Percentiles rank a stretch among this genome's conserved stretches.
Conservation (phyloP, 139 green algal species). For the Closterium sp. region DNA sequence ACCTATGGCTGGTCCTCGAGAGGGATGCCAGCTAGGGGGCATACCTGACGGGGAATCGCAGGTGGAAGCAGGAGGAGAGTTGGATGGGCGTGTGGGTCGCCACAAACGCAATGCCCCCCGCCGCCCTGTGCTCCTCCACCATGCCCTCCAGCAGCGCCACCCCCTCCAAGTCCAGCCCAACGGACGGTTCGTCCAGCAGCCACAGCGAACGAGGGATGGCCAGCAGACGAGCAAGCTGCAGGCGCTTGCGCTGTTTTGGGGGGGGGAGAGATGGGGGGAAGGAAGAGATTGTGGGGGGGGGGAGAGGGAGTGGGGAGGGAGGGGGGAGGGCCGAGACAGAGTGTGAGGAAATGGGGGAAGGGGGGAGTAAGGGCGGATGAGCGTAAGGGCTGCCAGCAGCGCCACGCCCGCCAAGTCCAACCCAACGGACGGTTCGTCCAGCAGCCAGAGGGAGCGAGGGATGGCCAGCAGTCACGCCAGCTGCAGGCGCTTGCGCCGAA, state of each 20-base stretch:
- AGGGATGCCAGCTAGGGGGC: no score
- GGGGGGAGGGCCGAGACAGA: not conserved
- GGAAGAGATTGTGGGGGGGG: not conserved
- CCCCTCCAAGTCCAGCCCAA: not conserved
- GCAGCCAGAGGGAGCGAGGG: not conserved
- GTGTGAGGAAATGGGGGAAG: no score
- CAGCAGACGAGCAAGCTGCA: conserved; percentile 13
- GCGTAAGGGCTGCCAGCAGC: not conserved
- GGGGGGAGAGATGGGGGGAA: not conserved
- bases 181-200: not conserved
- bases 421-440: not conserved
- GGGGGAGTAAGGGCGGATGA: not conserved
- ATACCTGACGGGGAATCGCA: conserved; percentile 29
- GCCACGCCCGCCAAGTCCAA: not conserved
- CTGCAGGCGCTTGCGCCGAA: conserved; percentile 8
- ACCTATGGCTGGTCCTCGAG: no score
- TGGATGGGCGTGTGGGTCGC: conserved; percentile 29
- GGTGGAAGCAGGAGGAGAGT: not conserved
- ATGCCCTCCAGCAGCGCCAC: conserved; percentile 13
- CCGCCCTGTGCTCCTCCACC: conserved; percentile 5
- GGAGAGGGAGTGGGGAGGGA: not conserved
- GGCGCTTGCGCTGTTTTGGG: not conserved
- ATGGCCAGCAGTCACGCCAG: conserved; percentile 4
- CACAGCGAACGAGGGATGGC: conserved; percentile 2
- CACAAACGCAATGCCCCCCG: conserved; percentile 25